phyloP scores from a whole-genome alignment of 2,329 filamentous ascomycete genomes.

The Neofusicoccum sp. region DNA sequence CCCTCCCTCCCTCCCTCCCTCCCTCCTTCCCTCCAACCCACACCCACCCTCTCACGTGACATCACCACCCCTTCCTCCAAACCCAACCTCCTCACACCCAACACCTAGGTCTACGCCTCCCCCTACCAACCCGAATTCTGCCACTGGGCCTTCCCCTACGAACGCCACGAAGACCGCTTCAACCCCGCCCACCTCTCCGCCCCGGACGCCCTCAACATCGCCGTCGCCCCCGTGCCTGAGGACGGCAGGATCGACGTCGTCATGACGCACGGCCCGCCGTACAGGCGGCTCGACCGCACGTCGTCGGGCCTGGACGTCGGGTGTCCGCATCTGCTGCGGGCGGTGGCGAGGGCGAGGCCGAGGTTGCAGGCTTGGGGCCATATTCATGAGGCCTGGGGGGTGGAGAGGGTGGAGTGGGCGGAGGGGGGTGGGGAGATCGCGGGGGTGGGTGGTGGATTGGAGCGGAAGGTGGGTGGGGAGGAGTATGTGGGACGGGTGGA shows the following conservation, averaged over 20 bases:
- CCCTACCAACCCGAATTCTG: slow-evolving; percentile 58
- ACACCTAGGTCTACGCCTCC: slow-evolving; percentile 49
- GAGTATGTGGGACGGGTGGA: slow-evolving; percentile 2
- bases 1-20: background rate
- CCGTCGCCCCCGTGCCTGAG: slow-evolving; percentile 28
- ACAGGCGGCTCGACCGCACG: slow-evolving; percentile 48
- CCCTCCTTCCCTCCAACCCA: background rate
- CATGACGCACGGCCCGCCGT: slow-evolving; percentile 61
- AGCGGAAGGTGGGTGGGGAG: background rate
- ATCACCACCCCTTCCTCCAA: background rate
- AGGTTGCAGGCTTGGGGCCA: slow-evolving; percentile 62
- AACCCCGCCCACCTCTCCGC: slow-evolving; percentile 40
- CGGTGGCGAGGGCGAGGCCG: slow-evolving; percentile 51
- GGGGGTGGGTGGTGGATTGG: background rate
- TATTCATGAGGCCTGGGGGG: slow-evolving; percentile 55
- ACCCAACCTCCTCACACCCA: background rate
- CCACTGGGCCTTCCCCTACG: slow-evolving; percentile 57
- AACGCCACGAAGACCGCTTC: slow-evolving; percentile 51
- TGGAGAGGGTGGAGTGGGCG: slow-evolving; percentile 40
- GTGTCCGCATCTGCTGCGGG: slow-evolving; percentile 54
- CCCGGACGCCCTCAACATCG: slow-evolving; percentile 21
- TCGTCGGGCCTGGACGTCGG: slow-evolving; percentile 45
- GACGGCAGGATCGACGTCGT: slow-evolving; percentile 55
- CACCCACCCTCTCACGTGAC: background rate
- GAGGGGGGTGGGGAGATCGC: slow-evolving; percentile 22